These are phyloP conservation scores for Hypoxylon sp. DNA, from an alignment of 2,329 filamentous ascomycete species.

Conservation along the genomic window DNA sequence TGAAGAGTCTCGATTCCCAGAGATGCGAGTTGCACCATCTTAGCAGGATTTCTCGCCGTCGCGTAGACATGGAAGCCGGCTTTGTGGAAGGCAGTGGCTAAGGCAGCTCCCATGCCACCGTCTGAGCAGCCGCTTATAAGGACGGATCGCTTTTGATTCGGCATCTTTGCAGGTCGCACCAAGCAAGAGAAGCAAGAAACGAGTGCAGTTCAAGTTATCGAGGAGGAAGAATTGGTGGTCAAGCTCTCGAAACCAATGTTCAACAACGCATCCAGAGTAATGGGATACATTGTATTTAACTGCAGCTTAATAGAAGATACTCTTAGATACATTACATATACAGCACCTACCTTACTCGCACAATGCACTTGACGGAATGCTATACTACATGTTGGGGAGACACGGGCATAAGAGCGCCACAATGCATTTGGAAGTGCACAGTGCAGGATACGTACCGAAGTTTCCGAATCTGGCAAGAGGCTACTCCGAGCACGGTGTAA, in stretches of 20 bases:
- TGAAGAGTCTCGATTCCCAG: conserved; percentile 47
- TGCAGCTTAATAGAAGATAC: background rate
- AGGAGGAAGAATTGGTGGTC: background rate
- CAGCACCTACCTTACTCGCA: too few species aligned
- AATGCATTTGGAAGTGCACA: too few species aligned
- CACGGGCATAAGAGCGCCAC: background rate
- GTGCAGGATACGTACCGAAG: conserved; percentile 15
- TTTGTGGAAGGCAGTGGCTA: conserved; percentile 55
- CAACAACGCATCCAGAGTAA: background rate
- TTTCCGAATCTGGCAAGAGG: conserved; percentile 12
- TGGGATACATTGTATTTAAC: conserved; percentile 15
- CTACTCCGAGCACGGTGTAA: conserved; percentile 6
- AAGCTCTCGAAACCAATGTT: background rate
- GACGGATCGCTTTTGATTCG: conserved; percentile 23
- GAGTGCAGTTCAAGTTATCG: background rate
- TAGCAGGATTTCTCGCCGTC: conserved; percentile 54
- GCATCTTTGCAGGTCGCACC: conserved; percentile 2
- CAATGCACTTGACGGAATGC: background rate
- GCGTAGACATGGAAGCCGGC: conserved; percentile 57
- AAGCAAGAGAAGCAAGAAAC: background rate
- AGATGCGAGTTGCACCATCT: conserved; percentile 46
- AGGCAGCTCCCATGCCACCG: conserved; percentile 56
- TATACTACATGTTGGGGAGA: background rate
- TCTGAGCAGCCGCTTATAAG: conserved; percentile 51
- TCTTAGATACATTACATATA: background rate